Evolutionary conservation across 2,329 filamentous ascomycete species (phyloP), one percentile per base, ranked within the genome.

Genomic region (Aspergillus pseudoterreus): DNA sequence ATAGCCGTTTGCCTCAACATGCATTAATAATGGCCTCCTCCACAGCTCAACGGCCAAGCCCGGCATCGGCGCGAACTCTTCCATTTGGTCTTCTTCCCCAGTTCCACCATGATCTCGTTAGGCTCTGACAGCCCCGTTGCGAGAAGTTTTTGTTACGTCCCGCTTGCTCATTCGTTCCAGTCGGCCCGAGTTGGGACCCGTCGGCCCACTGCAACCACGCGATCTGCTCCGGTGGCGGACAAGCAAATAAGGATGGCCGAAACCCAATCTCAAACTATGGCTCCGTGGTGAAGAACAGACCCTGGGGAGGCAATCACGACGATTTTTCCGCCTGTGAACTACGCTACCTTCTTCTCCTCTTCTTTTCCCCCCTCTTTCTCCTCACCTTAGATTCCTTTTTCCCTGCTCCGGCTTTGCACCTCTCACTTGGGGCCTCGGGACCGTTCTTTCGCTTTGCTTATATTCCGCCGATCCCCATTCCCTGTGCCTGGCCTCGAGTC

Each of bases 111-210:
- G 44, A 49, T 48, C 41, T 42, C 41, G 32, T 43, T 48, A 19
- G 50, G 17, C 24, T 43, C 19, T 47, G 42, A 51, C 35, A 51
- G 43, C 24, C 33, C 46, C 35, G 22, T 33, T 53, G 32, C 30
- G 17, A 27, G 44, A 6, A 42, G 39, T 61, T 61, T 61, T 46
- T 58, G 47, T 61, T 61, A 61, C 58, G 55, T 59, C 53, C 44
- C 55, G 35, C 15, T 21, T 43, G 12, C 36, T 56, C 42, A 61
- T 61, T 61, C 57, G 58, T 47, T 47, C 51, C 48, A 17, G 12
- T 17, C 45, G 17, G 21, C 14, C 44, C 33, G 33, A 49, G 9
- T 54, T 33, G 41, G 43, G 32, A 4, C 44, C 42, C 39, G 43
- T 45, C 33, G 57, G 43, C 51, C 56, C 56, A 57, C 55, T 45